Percentiles rank a stretch among this genome's conserved stretches.
phyloP scores from a whole-genome alignment of 768 basidiomycete species.

The Lactifluus pinguis region DNA sequence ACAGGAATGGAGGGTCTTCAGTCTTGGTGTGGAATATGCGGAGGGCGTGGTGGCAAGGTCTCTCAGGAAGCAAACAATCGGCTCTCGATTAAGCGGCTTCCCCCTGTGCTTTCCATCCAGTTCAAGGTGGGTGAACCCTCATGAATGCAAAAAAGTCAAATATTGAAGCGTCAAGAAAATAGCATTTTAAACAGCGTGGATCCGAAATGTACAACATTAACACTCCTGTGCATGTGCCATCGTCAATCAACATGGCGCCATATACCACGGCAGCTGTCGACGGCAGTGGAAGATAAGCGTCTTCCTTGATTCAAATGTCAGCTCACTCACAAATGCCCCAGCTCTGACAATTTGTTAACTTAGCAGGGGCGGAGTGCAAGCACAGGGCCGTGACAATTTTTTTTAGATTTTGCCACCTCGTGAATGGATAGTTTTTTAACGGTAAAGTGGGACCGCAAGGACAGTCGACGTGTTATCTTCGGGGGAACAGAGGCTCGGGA shows the following conservation, averaged over 20 bases:
- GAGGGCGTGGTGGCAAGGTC: slow-evolving; percentile 46
- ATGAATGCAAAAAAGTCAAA: not conserved
- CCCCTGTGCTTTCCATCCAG: slow-evolving; percentile 87
- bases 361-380: no score
- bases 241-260: slow-evolving; percentile 78
- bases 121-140: slow-evolving; percentile 62
- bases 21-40: slow-evolving; percentile 20
- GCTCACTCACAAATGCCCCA: slow-evolving; percentile 17
- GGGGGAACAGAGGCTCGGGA: no score
- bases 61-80: slow-evolving; percentile 79
- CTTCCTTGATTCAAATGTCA: not conserved
- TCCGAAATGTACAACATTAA: slow-evolving; percentile 75
- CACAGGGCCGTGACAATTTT: no score
- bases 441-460: no score
- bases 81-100: slow-evolving; percentile 74
- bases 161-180: not conserved
- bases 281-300: slow-evolving; percentile 25
- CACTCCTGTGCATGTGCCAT: slow-evolving; percentile 71
- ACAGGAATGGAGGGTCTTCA: slow-evolving; percentile 23
- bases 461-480: no score
- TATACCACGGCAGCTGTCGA: slow-evolving; percentile 64
- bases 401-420: no score
- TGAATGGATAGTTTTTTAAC: no score
- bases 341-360: no score
- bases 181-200: slow-evolving; percentile 80